Evolutionary conservation across 768 basidiomycete species (phyloP), one percentile per base, ranked within the genome.

Genomic region (Boletus rubropictus): DNA sequence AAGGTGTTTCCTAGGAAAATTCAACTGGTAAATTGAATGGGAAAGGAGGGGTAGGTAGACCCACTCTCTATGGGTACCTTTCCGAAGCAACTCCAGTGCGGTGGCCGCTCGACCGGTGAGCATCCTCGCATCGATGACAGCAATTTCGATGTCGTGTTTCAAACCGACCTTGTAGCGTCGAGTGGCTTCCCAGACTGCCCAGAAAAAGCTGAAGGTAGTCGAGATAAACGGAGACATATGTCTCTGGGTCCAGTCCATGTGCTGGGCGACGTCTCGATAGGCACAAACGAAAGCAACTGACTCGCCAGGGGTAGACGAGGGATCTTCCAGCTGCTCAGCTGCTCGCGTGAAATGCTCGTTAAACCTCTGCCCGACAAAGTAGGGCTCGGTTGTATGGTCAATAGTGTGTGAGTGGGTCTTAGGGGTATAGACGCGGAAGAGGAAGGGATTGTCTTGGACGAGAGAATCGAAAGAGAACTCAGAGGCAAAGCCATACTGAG

Each of bases 171-270:
- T 79, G 58, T 85, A 86, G n/a, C 87, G 79, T 47, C 84, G 72
- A 18, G 84, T 73, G 4, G 86, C 87, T 61, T 89, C 87, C 85
- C 85, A 89, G 31, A 89, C 73, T 7, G 85, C 80, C 87, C 87
- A 89, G 31, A 76, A 77, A 54, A 89, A 85, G 68, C 83, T 88
- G 62, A 89, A 88, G 5, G 86, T 87, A 2, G 84, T 76, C 3
- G 86, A 84, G 36, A 89, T 76, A 51, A 78, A 89, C 5, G 79
- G 73, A 0, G 87, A 89, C 17, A 77, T 72, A 5, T 79, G 69
- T 50, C 81, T 76, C n/a, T 81, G 85, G 18, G 82, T 83, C 83
- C 85, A 86, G 48, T 87, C 81, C 79, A 89, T 78, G 58, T 89
- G 82, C 51, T 69, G 73, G 42, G 72, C 77, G 39, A 83, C 81